phyloP scores from a whole-genome alignment of 106 monocot genomes.

The Posidonia australis region DNA sequence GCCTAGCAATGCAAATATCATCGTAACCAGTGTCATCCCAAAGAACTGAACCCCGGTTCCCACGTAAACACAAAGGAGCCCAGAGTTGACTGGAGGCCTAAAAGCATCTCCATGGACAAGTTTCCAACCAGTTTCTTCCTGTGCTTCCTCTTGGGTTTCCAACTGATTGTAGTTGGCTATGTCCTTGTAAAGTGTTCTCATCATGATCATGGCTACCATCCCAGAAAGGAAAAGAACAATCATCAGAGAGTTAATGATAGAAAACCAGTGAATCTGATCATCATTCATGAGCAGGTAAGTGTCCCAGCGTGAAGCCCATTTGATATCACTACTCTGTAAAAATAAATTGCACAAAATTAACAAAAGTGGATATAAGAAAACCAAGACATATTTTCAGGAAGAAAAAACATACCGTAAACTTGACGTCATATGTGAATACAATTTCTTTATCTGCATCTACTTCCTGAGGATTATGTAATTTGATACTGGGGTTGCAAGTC shows the following conservation, averaged over 20 bases:
- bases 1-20: slow-evolving; percentile 46
- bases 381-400: neutral
- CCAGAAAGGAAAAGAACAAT: slow-evolving; percentile 53
- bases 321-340: slow-evolving; percentile 39
- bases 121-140: slow-evolving; percentile 59
- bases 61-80: slow-evolving; percentile 41
- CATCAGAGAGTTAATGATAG: slow-evolving; percentile 52
- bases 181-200: slow-evolving; percentile 49
- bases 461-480: slow-evolving; percentile 47
- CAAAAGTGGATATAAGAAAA: neutral
- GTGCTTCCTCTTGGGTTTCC: slow-evolving; percentile 43
- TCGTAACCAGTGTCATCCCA: slow-evolving; percentile 46
- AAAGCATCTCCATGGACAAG: slow-evolving; percentile 53
- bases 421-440: slow-evolving; percentile 57
- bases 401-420: slow-evolving; percentile 28
- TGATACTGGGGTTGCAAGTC: slow-evolving; percentile 43
- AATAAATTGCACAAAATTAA: neutral
- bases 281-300: slow-evolving; percentile 51
- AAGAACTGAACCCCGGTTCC: slow-evolving; percentile 53
- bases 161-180: slow-evolving; percentile 53
- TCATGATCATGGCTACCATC: slow-evolving; percentile 60
- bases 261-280: slow-evolving; percentile 58
- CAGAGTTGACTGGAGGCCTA: slow-evolving; percentile 35
- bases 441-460: slow-evolving; percentile 29
- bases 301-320: slow-evolving; percentile 58